Evolutionary conservation across 2,329 filamentous ascomycete genomes (phyloP), one percentile per base, ranked within the genome.

Genomic region (Cercospora zeina): DNA sequence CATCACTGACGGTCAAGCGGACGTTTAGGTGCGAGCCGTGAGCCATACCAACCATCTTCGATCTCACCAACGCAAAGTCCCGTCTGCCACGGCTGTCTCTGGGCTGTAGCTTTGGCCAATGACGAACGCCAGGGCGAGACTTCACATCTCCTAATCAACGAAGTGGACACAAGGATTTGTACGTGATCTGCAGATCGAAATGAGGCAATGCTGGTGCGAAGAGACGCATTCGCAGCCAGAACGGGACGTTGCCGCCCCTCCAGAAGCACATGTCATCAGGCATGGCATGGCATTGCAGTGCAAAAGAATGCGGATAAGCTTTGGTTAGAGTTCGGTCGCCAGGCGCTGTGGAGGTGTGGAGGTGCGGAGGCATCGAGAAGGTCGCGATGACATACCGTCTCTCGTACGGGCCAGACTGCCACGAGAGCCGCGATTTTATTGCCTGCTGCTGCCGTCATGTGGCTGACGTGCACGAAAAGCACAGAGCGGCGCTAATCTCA

Each of bases 301-400:
- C 36, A 42, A 30, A 45, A 54, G 33, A 59, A 59, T 16, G n/a
- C 58, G 10, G 39, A 45, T 45, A 59, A 59, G 47, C 58, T 54
- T 59, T 34, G 36, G 33, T 31, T 60, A 49, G 21, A 21, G 33
- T 33, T 47, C 39, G 24, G 50, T 54, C 27, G 34, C 24, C 24
- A 39, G 49, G 50, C 24, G 30, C 14, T 19, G 49, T 33, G 49
- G 49, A 53, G 49, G 49, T 19, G 49, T 34, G 49, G 37, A 54
- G 42, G 31, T 50, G 55, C 42, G 55, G 55, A 58, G 56, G 24
- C 16, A 50, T 58, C 56, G 56, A 58, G 56, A 37, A 34, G 39
- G 30, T 57, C 27, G 54, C 39, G 16, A 51, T 49, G 42, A 42
- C 54, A 56, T 45, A 42, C 13, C 14, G 13, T 16, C 4, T 42